Percentiles rank a stretch among this genome's conserved stretches.
These are phyloP conservation scores for Sesbania bispinosa DNA, from an alignment of 306 rosid species.

Conservation along the genomic window DNA sequence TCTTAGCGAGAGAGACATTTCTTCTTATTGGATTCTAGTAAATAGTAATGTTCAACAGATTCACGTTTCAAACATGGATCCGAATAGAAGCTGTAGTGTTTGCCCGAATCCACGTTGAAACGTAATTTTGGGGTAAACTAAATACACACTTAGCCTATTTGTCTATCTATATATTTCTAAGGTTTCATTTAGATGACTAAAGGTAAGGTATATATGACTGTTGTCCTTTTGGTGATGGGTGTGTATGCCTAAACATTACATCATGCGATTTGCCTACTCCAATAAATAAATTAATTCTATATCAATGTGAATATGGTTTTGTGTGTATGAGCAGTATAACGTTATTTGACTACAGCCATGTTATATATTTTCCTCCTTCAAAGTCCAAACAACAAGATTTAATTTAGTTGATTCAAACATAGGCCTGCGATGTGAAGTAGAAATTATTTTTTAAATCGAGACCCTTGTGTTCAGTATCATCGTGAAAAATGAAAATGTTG, in stretches of 20 bases:
- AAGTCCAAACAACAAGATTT: no score
- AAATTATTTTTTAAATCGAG: neutral
- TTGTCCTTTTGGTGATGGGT: neutral
- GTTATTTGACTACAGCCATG: neutral
- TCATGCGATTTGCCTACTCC: neutral
- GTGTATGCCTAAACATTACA: neutral
- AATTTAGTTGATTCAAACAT: conserved; percentile 4
- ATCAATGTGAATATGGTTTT: neutral
- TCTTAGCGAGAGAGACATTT: neutral
- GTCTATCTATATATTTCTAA: neutral
- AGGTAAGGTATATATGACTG: neutral
- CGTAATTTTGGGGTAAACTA: no score
- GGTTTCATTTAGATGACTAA: neutral
- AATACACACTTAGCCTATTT: no score
- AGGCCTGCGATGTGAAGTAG: neutral
- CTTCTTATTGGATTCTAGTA: neutral
- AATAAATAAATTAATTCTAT: neutral
- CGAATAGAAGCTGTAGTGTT: no score
- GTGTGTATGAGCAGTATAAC: neutral
- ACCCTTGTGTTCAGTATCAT: no score
- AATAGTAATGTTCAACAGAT: neutral
- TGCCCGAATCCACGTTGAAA: no score
- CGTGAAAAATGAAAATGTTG: no score
- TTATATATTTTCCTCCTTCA: neutral
- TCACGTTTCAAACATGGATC: no score